A percentile compares a stretch with the other conserved stretches of the same genome.
Conservation (phyloP, 2,329 filamentous ascomycete genomes). For the Dryadomyces quercus-mongolicae region DNA sequence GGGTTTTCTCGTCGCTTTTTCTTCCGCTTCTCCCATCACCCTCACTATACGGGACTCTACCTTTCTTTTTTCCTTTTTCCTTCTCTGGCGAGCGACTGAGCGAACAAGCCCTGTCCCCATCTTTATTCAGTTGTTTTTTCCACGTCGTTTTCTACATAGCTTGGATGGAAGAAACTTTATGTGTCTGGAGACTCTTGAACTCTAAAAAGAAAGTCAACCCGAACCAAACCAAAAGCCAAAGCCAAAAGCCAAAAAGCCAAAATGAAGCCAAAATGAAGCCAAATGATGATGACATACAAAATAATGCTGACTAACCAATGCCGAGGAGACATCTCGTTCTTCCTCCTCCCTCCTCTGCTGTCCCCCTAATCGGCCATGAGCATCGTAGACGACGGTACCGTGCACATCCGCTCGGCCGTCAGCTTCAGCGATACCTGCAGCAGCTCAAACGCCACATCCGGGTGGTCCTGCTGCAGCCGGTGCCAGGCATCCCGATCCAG, state of each 20-base stretch:
- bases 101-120: background rate
- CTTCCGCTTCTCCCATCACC: background rate
- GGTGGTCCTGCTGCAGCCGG: slow-evolving; percentile 57
- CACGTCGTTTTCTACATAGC: background rate
- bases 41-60: too few species aligned
- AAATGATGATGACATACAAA: background rate
- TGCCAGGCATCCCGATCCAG: slow-evolving; percentile 63
- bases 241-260: background rate
- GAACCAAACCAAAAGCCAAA: background rate
- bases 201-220: background rate
- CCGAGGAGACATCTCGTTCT: background rate
- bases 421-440: slow-evolving; percentile 82
- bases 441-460: slow-evolving; percentile 72
- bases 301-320: background rate
- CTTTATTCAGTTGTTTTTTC: background rate
- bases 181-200: background rate
- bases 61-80: background rate
- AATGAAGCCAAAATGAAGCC: background rate
- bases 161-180: slow-evolving; percentile 1
- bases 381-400: slow-evolving; percentile 14
- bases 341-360: too few species aligned
- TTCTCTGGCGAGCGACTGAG: background rate
- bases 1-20: background rate
- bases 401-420: slow-evolving; percentile 77
- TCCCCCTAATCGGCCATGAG: slow-evolving; percentile 12